Evolutionary conservation across 805 yeast species (phyloP).

Genomic region (Nakazawaea ambrosiae): DNA sequence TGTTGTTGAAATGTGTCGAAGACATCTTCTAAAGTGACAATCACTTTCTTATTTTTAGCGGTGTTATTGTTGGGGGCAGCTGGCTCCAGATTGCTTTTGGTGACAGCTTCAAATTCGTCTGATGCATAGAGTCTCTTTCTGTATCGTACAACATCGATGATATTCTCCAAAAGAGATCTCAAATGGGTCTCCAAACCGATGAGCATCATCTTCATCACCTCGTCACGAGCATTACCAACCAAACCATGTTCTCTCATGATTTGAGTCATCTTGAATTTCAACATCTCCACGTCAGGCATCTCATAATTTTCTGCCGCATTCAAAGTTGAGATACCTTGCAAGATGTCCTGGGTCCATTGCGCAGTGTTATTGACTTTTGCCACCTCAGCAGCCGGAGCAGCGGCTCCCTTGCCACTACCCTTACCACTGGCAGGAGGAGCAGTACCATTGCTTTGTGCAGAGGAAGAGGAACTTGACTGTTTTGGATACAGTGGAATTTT

Average conservation of each 20-base stretch:
- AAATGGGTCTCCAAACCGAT: conserved; percentile 81
- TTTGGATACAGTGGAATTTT: conserved; percentile 72
- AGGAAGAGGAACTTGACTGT: not conserved
- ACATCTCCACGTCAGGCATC: conserved; percentile 69
- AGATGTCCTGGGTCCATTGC: conserved; percentile 90
- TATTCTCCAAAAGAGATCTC: conserved; percentile 64
- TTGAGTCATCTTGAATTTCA: conserved; percentile 67
- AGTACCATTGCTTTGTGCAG: not conserved
- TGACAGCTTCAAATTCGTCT: conserved; percentile 20
- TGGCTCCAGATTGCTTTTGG: conserved; percentile 9
- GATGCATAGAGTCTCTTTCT: conserved; percentile 40
- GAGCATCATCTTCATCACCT: conserved; percentile 67
- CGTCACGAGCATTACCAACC: conserved; percentile 71
- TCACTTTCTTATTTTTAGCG: conserved; percentile 24
- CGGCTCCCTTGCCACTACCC: conserved; percentile 24
- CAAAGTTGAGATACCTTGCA: conserved; percentile 78
- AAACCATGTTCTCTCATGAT: conserved; percentile 87
- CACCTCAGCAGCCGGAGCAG: conserved; percentile 3
- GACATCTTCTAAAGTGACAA: conserved; percentile 60
- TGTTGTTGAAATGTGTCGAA: conserved; percentile 54
- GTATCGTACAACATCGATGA: conserved; percentile 65
- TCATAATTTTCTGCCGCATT: conserved; percentile 72
- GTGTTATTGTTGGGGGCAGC: conserved; percentile 4
- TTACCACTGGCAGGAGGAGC: conserved; percentile 12
- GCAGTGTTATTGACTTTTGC: conserved; percentile 36